Conservation (phyloP, 2,329 filamentous ascomycete genomes). For the Cordyceps cateniannulata region DNA sequence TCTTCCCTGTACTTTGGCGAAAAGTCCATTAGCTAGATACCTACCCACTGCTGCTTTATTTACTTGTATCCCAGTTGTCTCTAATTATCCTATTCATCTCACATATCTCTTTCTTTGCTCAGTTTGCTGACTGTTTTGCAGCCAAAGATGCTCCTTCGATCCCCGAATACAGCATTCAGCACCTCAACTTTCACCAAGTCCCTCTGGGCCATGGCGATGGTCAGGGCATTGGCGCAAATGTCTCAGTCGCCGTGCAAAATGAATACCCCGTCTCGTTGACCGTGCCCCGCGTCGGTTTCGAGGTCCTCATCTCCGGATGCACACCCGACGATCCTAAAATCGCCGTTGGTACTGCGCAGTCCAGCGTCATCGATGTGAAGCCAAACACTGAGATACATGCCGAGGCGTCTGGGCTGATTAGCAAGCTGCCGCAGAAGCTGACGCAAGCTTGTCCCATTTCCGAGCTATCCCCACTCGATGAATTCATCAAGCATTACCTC, state of each 20-base stretch:
- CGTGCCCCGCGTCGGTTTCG: constrained; percentile 75
- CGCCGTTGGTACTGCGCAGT: constrained; percentile 68
- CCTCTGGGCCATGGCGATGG: constrained; percentile 39
- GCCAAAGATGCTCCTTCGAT: constrained; percentile 67
- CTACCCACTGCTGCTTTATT: constrained; percentile 11
- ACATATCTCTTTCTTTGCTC: constrained; percentile 14
- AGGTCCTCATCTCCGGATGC: constrained; percentile 81
- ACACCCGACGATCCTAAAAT: constrained; percentile 65
- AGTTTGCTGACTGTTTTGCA: constrained; percentile 37
- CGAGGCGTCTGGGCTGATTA: constrained; percentile 65
- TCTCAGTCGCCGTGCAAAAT: constrained; percentile 66
- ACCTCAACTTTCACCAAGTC: constrained; percentile 72
- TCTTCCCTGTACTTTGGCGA: constrained; percentile 55
- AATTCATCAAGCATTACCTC: constrained; percentile 74
- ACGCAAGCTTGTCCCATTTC: constrained; percentile 69
- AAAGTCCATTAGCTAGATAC: constrained; percentile 34
- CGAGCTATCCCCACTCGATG: constrained; percentile 75
- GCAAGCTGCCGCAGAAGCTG: constrained; percentile 66
- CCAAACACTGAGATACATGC: constrained; percentile 64
- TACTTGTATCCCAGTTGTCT: constrained; percentile 8
- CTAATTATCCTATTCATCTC: neutral
- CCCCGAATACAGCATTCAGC: constrained; percentile 76
- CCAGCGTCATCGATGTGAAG: constrained; percentile 58
- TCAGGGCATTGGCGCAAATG: constrained; percentile 72
- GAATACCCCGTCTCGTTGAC: constrained; percentile 70